Percentiles rank a stretch among this genome's conserved stretches.
phyloP scores from a whole-genome alignment of 768 basidiomycete species.

The Galerina sulciceps region DNA sequence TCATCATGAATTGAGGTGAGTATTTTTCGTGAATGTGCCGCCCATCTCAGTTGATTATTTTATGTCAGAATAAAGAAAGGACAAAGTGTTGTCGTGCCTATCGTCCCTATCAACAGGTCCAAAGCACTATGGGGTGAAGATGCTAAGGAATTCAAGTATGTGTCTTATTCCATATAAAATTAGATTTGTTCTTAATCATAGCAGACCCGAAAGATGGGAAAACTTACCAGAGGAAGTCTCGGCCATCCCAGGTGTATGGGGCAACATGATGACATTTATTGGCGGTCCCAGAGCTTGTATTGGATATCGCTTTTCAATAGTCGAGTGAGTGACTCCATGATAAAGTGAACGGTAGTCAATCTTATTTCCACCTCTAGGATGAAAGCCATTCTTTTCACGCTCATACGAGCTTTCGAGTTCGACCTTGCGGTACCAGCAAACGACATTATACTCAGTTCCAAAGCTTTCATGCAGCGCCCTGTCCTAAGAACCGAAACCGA shows the following conservation, averaged over 20 bases:
- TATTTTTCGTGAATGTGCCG: not conserved
- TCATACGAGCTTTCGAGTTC: conserved; percentile 58
- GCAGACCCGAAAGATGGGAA: conserved; percentile 70
- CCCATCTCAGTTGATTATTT: too few species aligned
- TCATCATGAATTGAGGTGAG: conserved; percentile 42
- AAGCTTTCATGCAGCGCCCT: conserved; percentile 42
- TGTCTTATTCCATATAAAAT: not conserved
- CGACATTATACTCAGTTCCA: conserved; percentile 42
- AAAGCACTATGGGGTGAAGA: conserved; percentile 66
- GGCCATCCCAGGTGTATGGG: conserved; percentile 53
- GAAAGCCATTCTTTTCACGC: conserved; percentile 46
- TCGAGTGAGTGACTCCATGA: conserved; percentile 46
- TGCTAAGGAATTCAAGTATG: conserved; percentile 59
- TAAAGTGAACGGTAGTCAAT: not conserved
- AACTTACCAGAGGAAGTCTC: conserved; percentile 44
- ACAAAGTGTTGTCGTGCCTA: conserved; percentile 49
- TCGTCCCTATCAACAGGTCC: conserved; percentile 53
- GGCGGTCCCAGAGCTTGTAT: conserved; percentile 70
- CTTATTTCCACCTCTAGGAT: conserved; percentile 17
- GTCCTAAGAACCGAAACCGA: conserved; percentile 38
- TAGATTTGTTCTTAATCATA: not conserved
- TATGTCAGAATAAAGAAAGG: conserved; percentile 42
- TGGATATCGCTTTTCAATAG: conserved; percentile 66
- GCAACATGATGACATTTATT: conserved; percentile 59
- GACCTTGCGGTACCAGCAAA: conserved; percentile 53